Conservation (phyloP, 208 protist species). For the Acanthamoeba comandoni region DNA sequence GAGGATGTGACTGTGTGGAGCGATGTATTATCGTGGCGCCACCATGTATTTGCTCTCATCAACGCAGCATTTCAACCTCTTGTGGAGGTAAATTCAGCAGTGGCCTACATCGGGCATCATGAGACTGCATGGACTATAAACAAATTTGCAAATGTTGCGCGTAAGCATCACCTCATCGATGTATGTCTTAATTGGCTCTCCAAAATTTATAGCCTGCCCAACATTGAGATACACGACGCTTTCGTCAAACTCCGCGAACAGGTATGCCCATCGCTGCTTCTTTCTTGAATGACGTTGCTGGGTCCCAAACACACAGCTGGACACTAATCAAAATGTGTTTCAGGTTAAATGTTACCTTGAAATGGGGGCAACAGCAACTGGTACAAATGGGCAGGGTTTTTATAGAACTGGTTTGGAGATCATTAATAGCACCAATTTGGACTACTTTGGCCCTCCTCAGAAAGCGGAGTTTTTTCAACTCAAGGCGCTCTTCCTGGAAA, state of each 20-base stretch:
- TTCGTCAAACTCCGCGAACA: constrained; percentile 88
- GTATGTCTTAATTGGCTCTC: constrained; percentile 80
- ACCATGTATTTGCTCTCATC: constrained; percentile 83
- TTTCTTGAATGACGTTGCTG: no score
- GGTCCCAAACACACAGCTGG: no score
- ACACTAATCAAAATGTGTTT: no score
- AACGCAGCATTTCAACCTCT: constrained; percentile 60
- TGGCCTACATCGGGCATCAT: constrained; percentile 79
- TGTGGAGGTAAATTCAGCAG: constrained; percentile 38
- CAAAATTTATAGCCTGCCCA: constrained; percentile 86
- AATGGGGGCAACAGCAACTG: constrained; percentile 40
- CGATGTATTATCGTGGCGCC: constrained; percentile 84
- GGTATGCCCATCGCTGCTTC: not conserved
- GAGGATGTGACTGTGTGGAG: constrained; percentile 82
- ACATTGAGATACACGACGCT: constrained; percentile 87
- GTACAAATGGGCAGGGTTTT: constrained; percentile 17
- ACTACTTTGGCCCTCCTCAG: constrained; percentile 81
- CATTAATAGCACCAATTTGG: constrained; percentile 84
- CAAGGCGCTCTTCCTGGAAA: constrained; percentile 84
- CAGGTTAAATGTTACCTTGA: constrained; percentile 85
- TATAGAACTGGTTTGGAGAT: constrained; percentile 82
- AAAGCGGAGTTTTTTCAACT: constrained; percentile 87
- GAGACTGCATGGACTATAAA: constrained; percentile 88
- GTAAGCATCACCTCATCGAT: constrained; percentile 86
- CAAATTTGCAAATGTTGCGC: constrained; percentile 84